These are phyloP conservation scores for Polyplosphaeria fusca DNA, from an alignment of 495 filamentous ascomycete genomes.

Conservation along the genomic window DNA sequence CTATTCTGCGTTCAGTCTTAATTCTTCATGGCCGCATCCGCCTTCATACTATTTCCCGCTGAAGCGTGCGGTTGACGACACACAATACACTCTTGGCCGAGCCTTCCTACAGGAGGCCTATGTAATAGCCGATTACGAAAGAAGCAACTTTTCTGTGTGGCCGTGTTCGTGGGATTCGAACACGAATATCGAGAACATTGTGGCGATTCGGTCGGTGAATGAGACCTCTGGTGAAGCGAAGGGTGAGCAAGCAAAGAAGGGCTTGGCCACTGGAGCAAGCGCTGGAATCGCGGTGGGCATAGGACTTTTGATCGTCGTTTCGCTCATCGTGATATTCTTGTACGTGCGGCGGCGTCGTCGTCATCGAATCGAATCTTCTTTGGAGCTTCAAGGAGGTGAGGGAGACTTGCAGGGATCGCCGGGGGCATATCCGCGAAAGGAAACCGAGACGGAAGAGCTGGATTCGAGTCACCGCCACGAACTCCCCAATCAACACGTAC, in stretches of 20 bases:
- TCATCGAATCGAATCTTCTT: not conserved
- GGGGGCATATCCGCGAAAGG: not conserved
- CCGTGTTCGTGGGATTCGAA: conserved; percentile 59
- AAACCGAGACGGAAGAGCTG: not conserved
- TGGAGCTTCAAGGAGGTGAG: not conserved
- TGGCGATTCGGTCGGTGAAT: conserved; percentile 45
- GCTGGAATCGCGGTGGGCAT: conserved; percentile 46
- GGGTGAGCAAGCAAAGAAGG: not conserved
- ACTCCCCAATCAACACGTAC: conserved; percentile 4
- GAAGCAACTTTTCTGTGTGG: conserved; percentile 46
- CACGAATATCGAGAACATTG: conserved; percentile 48
- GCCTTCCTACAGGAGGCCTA: conserved; percentile 58
- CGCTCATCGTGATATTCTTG: not conserved
- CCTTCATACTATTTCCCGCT: conserved; percentile 54
- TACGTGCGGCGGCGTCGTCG: conserved; percentile 1
- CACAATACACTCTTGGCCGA: conserved; percentile 55
- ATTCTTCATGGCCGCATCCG: conserved; percentile 41
- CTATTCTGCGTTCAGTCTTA: conserved; percentile 52
- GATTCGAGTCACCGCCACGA: conserved; percentile 9
- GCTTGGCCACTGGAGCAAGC: conserved; percentile 22
- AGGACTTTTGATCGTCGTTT: conserved; percentile 39
- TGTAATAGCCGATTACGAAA: conserved; percentile 48
- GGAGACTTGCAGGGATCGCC: not conserved
- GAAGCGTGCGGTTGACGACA: conserved; percentile 48
- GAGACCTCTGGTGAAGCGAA: not conserved